Base-by-base conservation (phyloP, 1,284 basidiomycete species). In the Exobasidium cylindrosporum region DNA sequence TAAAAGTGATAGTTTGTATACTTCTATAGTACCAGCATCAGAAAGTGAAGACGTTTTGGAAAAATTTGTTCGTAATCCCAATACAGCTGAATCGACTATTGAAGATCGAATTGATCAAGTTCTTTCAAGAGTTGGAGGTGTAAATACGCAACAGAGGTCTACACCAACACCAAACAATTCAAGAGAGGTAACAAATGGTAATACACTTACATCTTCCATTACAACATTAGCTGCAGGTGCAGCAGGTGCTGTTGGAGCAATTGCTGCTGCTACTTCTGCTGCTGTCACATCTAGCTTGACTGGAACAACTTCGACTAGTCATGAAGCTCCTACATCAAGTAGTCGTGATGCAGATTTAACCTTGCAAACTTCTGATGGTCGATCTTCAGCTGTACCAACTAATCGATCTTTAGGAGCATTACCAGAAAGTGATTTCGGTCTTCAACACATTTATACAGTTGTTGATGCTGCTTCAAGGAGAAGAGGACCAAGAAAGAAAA, bases 51-150 rank as follows among this genome's bases (percentile, higher is more conserved):
- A 74, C 46, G 35, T 72, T 54, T 57, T 74, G 31, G 69, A 71
- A 43, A 61, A 58, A 10, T 54, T 74, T 2, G 21, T 74, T 21
- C 57, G 64, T 4, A 47, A 59, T 21, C 28, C 57, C 30, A 53
- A 58, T 23, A 30, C 52, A 6, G 49, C 49, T 11, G 59, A 63
- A 11, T 44, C 50, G 7, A 35, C 46, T 7, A 62, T 73, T 3
- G 71, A 74, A 47, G 71, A 73, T 13, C 59, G 61, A 32, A 74
- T 74, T 61, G 68, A 74, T 26, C 69, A 70, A 21, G 70, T 74
- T 3, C 62, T 74, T 21, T 43, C 58, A 10, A 44, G 56, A 13
- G 40, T 63, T 2, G 47, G 26, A 13, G 26, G 5, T 24, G 26
- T 2, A 21, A 28, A 13, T 28, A 21, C 47, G 3, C 47, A 50